phyloP scores from a whole-genome alignment of 768 basidiomycete genomes.

The Serendipita vermifera region DNA sequence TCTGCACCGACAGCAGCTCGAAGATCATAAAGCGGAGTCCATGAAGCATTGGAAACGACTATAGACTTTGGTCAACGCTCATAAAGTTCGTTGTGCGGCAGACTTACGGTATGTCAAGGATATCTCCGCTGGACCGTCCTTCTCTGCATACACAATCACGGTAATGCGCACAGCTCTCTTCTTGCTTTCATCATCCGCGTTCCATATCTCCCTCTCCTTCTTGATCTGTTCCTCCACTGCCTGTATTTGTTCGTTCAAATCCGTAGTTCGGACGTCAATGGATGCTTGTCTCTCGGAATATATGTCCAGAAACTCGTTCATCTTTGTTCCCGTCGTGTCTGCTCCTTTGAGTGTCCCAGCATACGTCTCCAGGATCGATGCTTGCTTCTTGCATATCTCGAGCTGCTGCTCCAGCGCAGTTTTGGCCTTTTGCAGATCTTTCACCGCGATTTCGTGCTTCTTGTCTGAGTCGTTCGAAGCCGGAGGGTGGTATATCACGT shows the following conservation, averaged over 20 bases:
- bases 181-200: constrained; percentile 25
- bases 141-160: constrained; percentile 32
- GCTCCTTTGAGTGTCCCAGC: constrained; percentile 33
- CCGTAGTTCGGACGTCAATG: background rate
- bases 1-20: constrained; percentile 33
- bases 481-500: constrained; percentile 35
- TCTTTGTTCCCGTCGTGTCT: constrained; percentile 10
- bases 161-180: constrained; percentile 25
- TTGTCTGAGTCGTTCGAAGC: constrained; percentile 19
- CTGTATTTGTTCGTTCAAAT: constrained; percentile 15
- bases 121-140: constrained; percentile 28
- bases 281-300: constrained; percentile 15
- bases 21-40: constrained; percentile 47
- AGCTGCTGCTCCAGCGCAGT: background rate
- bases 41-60: constrained; percentile 40
- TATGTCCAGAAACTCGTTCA: constrained; percentile 31
- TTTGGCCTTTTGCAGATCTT: background rate
- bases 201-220: constrained; percentile 8
- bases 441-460: background rate
- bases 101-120: constrained; percentile 41
- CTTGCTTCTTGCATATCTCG: constrained; percentile 30
- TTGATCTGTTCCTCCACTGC: constrained; percentile 6
- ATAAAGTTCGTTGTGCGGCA: too few relatives aligned
- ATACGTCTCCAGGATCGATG: constrained; percentile 33
- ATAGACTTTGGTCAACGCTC: too few relatives aligned